These are phyloP conservation scores for Macrotyloma uniflorum DNA, from an alignment of 306 rosid genomes.

Conservation along the genomic window DNA sequence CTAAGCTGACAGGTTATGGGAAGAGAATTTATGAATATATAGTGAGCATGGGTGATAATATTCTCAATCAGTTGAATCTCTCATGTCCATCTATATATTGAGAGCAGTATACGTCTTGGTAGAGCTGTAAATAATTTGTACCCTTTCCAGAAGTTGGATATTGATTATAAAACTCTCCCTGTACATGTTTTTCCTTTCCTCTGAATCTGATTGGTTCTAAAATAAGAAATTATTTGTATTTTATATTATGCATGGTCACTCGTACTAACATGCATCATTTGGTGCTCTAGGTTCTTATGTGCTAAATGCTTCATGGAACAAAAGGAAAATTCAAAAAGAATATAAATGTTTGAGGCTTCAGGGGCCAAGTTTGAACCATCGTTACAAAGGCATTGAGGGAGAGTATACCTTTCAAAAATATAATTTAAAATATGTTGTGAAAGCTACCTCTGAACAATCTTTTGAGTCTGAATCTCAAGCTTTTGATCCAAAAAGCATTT, in stretches of 20 bases:
- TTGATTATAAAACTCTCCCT: not conserved
- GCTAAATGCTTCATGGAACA: constrained; percentile 49
- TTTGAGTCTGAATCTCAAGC: constrained; percentile 70
- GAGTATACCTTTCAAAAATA: constrained; percentile 36
- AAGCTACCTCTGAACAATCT: constrained; percentile 69
- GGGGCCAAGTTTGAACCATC: constrained; percentile 23
- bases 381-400: constrained; percentile 38
- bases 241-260: constrained; percentile 6
- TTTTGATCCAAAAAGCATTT: constrained; percentile 50
- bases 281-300: constrained; percentile 48
- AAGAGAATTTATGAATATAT: no score
- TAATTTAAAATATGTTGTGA: constrained; percentile 46
- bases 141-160: not conserved
- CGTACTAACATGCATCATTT: constrained; percentile 19
- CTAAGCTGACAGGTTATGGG: no score
- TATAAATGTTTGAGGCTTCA: constrained; percentile 38
- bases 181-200: not conserved
- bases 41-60: not conserved
- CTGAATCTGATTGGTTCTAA: not conserved
- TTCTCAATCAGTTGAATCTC: not conserved
- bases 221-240: constrained; percentile 2
- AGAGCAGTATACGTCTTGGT: not conserved
- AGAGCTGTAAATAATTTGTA: not conserved
- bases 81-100: not conserved
- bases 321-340: constrained; percentile 48